Evolutionary conservation across 1,284 basidiomycete species (phyloP).

Genomic region (Malassezia arunalokei): DNA sequence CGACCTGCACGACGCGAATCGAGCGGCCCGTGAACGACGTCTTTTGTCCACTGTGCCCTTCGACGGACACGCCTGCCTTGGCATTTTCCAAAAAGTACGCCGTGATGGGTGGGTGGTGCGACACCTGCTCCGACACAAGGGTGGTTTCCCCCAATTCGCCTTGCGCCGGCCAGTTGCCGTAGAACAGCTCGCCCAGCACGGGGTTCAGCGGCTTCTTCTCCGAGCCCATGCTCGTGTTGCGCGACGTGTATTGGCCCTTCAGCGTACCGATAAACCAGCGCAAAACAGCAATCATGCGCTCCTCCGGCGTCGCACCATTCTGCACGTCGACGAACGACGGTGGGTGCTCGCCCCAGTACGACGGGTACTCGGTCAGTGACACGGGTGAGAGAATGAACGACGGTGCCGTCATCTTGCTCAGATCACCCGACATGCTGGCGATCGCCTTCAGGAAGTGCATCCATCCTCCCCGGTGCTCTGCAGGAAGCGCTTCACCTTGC

Average conservation of each 20-base stretch:
- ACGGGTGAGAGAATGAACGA: slow-evolving; percentile 49
- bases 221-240: slow-evolving; percentile 55
- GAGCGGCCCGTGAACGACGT: slow-evolving; percentile 59
- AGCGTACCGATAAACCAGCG: slow-evolving; percentile 54
- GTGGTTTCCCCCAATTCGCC: slow-evolving; percentile 68
- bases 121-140: slow-evolving; percentile 74
- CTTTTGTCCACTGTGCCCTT: slow-evolving; percentile 91
- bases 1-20: slow-evolving; percentile 87
- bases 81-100: slow-evolving; percentile 65
- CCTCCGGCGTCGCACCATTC: slow-evolving; percentile 36
- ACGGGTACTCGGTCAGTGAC: slow-evolving; percentile 41
- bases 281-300: slow-evolving; percentile 42
- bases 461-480: slow-evolving; percentile 13
- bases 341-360: slow-evolving; percentile 46
- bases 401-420: slow-evolving; percentile 88
- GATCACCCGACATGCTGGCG: slow-evolving; percentile 57
- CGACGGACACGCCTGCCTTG: slow-evolving; percentile 63
- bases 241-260: slow-evolving; percentile 76
- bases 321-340: slow-evolving; percentile 30
- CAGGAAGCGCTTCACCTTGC: slow-evolving; percentile 4
- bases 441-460: slow-evolving; percentile 37
- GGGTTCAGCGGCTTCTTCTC: slow-evolving; percentile 98
- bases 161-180: slow-evolving; percentile 75
- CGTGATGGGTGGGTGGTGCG: slow-evolving; percentile 53
- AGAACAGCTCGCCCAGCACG: slow-evolving; percentile 78